These are phyloP conservation scores for Ustilago shanxiensis DNA, from an alignment of 1,284 basidiomycete genomes.

Conservation along the genomic window DNA sequence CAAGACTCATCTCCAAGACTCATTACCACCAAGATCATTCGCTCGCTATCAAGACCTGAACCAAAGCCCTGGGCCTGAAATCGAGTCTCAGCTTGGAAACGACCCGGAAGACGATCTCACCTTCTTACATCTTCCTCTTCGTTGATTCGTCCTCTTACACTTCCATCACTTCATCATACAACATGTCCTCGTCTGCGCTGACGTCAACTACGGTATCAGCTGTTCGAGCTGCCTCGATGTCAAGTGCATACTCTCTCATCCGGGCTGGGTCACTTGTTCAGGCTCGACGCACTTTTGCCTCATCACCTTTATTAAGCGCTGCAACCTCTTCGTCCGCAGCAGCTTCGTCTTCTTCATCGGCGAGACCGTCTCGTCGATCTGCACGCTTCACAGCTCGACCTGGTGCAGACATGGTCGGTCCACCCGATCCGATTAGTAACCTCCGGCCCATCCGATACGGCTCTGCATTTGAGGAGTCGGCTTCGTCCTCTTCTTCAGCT, in stretches of 20 bases:
- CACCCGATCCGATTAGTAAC: slow-evolving; percentile 63
- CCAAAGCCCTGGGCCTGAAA: too few relatives aligned
- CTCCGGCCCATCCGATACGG: slow-evolving; percentile 65
- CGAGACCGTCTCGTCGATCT: slow-evolving; percentile 23
- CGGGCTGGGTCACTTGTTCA: not conserved
- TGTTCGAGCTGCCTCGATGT: not conserved
- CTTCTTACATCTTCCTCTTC: too few relatives aligned
- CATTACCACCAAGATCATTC: too few relatives aligned
- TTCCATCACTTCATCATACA: not conserved
- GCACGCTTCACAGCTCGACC: slow-evolving; percentile 43
- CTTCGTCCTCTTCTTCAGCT: slow-evolving; percentile 11
- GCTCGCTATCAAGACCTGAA: too few relatives aligned
- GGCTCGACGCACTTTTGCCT: not conserved
- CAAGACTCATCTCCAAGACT: too few relatives aligned
- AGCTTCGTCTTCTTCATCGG: slow-evolving; percentile 11
- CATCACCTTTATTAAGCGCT: slow-evolving; percentile 2
- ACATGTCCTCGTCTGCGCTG: not conserved
- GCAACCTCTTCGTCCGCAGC: slow-evolving; percentile 3
- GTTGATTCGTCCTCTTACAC: too few relatives aligned
- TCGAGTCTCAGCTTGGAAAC: too few relatives aligned
- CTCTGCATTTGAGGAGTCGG: slow-evolving; percentile 44
- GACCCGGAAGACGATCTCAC: too few relatives aligned
- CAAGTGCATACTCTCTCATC: slow-evolving; percentile 1
- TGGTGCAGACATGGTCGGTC: slow-evolving; percentile 58
- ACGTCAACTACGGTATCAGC: slow-evolving; percentile 2